phyloP scores from a whole-genome alignment of 2,329 filamentous ascomycete genomes.

The Sporothrix brunneoviolacea region DNA sequence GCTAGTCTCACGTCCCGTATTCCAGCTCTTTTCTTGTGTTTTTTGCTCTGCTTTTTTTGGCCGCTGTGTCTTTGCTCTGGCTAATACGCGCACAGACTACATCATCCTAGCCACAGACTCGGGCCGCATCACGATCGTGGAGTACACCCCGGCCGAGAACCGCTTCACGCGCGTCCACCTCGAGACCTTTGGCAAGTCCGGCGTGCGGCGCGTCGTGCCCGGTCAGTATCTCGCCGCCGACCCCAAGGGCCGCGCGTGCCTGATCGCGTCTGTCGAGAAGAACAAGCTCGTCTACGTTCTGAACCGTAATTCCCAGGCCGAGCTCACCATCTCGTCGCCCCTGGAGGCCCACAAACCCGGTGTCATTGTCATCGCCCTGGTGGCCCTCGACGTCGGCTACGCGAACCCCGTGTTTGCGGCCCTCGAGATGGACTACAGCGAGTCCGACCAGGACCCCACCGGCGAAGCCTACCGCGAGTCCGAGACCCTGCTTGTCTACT shows the following conservation, averaged over 20 bases:
- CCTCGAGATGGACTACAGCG: conserved; percentile 87
- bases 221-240: conserved; percentile 95
- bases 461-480: conserved; percentile 73
- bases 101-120: conserved; percentile 95
- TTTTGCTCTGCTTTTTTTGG: too few relatives aligned
- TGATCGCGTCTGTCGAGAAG: conserved; percentile 93
- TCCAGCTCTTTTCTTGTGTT: neutral
- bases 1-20: neutral
- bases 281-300: conserved; percentile 99
- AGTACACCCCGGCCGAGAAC: conserved; percentile 82
- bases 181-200: conserved; percentile 97
- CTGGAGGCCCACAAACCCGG: conserved; percentile 93
- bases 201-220: conserved; percentile 84
- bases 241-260: conserved; percentile 88
- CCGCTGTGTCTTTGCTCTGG: neutral
- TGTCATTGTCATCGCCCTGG: conserved; percentile 80
- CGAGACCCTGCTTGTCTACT: conserved; percentile 92
- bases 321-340: conserved; percentile 93
- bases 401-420: conserved; percentile 95
- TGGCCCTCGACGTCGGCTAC: conserved; percentile 89
- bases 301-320: conserved; percentile 88
- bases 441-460: conserved; percentile 83
- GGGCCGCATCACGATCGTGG: conserved; percentile 86
- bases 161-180: conserved; percentile 84
- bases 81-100: conserved; percentile 62